A percentile compares a stretch with the other conserved stretches of the same genome.
Evolutionary conservation across 2,329 filamentous ascomycete genomes (phyloP).

Genomic region (Emmonsiellopsis sp.): DNA sequence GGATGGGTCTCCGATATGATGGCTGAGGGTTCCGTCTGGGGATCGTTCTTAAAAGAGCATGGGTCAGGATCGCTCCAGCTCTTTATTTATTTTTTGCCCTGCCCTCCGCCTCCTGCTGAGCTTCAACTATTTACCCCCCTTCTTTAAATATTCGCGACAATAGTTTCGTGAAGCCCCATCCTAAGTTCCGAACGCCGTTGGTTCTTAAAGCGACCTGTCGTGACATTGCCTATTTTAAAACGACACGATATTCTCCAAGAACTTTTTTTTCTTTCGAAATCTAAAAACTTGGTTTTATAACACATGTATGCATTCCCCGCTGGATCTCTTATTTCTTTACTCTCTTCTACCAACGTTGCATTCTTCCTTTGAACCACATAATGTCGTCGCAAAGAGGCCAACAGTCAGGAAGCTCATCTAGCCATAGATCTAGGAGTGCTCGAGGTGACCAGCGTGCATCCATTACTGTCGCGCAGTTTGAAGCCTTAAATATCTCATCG

Average conservation of each 20-base stretch:
- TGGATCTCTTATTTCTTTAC: neutral
- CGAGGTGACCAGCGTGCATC: constrained; percentile 3
- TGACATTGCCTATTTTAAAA: neutral
- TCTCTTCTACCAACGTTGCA: neutral
- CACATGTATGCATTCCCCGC: constrained; percentile 1
- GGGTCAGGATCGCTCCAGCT: neutral
- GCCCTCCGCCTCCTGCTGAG: neutral
- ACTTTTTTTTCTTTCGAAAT: neutral
- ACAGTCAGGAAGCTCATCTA: constrained; percentile 27
- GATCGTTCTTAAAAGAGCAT: constrained; percentile 3
- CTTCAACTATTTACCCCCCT: neutral
- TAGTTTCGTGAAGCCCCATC: neutral
- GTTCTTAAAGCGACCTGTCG: neutral
- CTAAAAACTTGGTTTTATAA: neutral
- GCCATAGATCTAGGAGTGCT: constrained; percentile 22
- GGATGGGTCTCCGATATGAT: neutral
- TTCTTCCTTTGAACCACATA: neutral
- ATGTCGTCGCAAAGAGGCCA: neutral
- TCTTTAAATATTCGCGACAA: neutral
- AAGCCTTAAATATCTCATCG: constrained; percentile 7
- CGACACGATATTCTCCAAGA: neutral
- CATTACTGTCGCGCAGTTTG: constrained; percentile 4
- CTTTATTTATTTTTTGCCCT: neutral
- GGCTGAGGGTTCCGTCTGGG: neutral
- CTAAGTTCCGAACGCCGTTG: neutral